Evolutionary conservation across 2,329 filamentous ascomycete genomes (phyloP).

Genomic region (Plenodomus lindquistii): DNA sequence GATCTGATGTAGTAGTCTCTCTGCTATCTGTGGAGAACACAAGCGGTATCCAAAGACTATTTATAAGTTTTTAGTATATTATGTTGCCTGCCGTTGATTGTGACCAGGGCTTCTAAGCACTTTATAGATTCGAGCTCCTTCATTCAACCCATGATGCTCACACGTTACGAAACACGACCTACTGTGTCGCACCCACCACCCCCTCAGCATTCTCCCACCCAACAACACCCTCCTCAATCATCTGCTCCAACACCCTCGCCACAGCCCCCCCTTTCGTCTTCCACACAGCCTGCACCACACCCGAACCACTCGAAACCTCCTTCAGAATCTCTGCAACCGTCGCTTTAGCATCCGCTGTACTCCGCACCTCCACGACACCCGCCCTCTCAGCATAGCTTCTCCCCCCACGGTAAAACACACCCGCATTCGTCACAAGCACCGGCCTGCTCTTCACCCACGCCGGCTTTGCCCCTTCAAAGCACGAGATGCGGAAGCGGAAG

Average conservation of each 20-base stretch:
- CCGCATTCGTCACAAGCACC: slow-evolving; percentile 43
- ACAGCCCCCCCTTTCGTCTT: slow-evolving; percentile 47
- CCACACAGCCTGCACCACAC: slow-evolving; percentile 45
- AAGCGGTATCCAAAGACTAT: too few species aligned
- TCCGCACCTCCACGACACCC: slow-evolving; percentile 43
- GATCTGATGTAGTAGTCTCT: too few species aligned
- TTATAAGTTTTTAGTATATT: too few species aligned
- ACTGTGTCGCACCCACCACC: slow-evolving; percentile 13
- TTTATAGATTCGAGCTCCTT: too few species aligned
- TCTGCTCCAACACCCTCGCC: slow-evolving; percentile 52
- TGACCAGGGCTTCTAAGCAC: too few species aligned
- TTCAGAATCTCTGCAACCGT: slow-evolving; percentile 53
- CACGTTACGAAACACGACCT: not conserved
- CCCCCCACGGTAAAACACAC: slow-evolving; percentile 44
- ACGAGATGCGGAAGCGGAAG: slow-evolving; percentile 38
- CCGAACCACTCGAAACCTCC: slow-evolving; percentile 40
- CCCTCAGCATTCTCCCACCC: slow-evolving; percentile 30
- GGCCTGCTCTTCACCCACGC: slow-evolving; percentile 38
- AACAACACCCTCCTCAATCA: slow-evolving; percentile 58
- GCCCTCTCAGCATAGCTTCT: slow-evolving; percentile 38
- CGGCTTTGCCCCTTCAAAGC: slow-evolving; percentile 23
- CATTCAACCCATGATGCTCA: not conserved
- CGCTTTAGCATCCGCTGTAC: slow-evolving; percentile 53
- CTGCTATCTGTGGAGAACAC: too few species aligned
- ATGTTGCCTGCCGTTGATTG: too few species aligned